Percentiles rank a stretch among this genome's conserved stretches.
These are phyloP conservation scores for Pugionium cornutum DNA, from an alignment of 345 rosid species.

Conservation along the genomic window DNA sequence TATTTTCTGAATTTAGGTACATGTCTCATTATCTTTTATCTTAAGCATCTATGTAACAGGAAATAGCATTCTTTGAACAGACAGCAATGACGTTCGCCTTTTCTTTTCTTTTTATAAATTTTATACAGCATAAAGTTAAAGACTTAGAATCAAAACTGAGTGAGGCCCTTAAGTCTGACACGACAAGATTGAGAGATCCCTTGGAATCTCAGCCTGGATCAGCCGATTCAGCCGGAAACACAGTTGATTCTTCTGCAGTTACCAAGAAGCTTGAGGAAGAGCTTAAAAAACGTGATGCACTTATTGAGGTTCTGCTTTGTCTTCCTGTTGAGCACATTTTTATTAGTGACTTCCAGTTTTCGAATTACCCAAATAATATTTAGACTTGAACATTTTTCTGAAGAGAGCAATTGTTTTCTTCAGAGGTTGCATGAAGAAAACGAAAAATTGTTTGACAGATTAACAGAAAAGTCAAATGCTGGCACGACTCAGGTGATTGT, in stretches of 20 bases:
- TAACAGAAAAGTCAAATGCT: conserved; percentile 79
- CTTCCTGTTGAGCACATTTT: conserved; percentile 19
- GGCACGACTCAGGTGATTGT: conserved; percentile 69
- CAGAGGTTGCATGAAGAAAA: conserved; percentile 99
- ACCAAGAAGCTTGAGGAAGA: conserved; percentile 97
- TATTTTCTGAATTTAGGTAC: conserved; percentile 18
- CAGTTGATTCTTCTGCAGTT: conserved; percentile 70
- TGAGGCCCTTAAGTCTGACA: conserved; percentile 54
- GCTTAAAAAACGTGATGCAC: conserved; percentile 90
- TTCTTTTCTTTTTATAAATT: conserved; percentile 1
- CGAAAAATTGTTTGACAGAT: conserved; percentile 94
- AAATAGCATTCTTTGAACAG: conserved; percentile 18
- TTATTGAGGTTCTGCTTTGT: conserved; percentile 71
- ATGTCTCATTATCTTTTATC: neutral
- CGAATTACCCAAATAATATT: neutral
- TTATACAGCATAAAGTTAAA: conserved; percentile 66
- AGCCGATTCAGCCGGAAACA: conserved; percentile 53
- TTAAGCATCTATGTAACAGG: conserved; percentile 10
- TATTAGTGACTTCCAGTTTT: conserved; percentile 1
- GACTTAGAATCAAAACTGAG: conserved; percentile 69
- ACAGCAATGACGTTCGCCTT: conserved; percentile 24
- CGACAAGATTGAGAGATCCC: conserved; percentile 46
- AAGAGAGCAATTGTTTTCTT: conserved; percentile 33
- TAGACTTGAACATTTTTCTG: conserved; percentile 29
- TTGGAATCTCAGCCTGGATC: conserved; percentile 48